Conservation (phyloP, 108 stramenopile genomes). For the Cyclostephanos tholiformis region DNA sequence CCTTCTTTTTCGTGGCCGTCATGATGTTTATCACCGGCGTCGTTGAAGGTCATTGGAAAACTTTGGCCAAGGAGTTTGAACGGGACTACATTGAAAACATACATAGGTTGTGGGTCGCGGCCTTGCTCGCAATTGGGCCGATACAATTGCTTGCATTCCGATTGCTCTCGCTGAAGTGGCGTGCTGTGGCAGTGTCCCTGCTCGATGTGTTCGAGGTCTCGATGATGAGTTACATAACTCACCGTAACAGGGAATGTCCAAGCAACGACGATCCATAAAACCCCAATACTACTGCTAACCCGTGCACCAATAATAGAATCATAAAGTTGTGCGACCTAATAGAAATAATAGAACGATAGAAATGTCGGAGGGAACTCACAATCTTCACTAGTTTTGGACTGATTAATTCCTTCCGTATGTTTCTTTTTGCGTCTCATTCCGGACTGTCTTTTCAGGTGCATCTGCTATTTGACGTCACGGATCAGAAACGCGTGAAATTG, state of each 20-base stretch:
- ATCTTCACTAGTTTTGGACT: too few relatives aligned
- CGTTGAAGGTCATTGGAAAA: slow-evolving; percentile 28
- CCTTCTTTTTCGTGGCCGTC: slow-evolving; percentile 26
- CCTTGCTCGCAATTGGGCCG: slow-evolving; percentile 20
- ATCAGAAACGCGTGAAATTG: too few relatives aligned
- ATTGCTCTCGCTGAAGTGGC: slow-evolving; percentile 18
- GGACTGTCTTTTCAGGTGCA: too few relatives aligned
- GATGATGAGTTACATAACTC: slow-evolving; percentile 37
- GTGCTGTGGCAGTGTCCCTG: slow-evolving; percentile 25
- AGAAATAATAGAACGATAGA: too few relatives aligned
- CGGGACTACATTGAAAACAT: slow-evolving; percentile 29
- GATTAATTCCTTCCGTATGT: too few relatives aligned
- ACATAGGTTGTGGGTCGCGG: slow-evolving; percentile 26
- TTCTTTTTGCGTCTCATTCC: too few relatives aligned
- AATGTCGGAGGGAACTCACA: too few relatives aligned
- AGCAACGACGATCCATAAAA: too few relatives aligned
- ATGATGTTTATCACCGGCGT: slow-evolving; percentile 37
- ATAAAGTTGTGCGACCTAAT: too few relatives aligned
- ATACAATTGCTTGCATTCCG: slow-evolving; percentile 35
- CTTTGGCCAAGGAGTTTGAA: slow-evolving; percentile 26
- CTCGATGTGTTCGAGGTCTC: slow-evolving; percentile 30
- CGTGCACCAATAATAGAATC: too few relatives aligned
- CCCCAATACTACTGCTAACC: too few relatives aligned
- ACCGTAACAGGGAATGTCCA: slow-evolving; percentile 24
- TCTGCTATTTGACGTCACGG: too few relatives aligned